Percentiles rank a stretch among this genome's conserved stretches.
Evolutionary conservation across 305 asterid species (phyloP).

Genomic region (Solanum hybrid): DNA sequence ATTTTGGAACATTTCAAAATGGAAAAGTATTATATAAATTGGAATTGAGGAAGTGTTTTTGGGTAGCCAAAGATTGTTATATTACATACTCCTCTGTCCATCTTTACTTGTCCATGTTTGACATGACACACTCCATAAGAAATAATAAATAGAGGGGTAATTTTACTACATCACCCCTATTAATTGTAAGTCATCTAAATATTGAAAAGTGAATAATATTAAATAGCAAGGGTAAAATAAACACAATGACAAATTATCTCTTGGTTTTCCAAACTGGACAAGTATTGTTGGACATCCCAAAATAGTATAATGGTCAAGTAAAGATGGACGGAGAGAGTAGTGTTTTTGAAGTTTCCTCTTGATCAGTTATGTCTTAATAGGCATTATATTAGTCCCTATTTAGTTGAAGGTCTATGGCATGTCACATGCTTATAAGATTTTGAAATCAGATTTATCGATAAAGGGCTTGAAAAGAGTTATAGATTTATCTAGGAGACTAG

Average conservation of each 20-base stretch:
- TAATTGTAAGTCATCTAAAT: no score
- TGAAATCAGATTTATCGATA: neutral
- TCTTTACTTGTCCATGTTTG: no score
- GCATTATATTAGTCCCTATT: neutral
- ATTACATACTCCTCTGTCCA: neutral
- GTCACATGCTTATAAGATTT: neutral
- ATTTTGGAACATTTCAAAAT: neutral
- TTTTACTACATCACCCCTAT: no score
- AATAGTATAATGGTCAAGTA: no score
- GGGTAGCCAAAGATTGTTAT: neutral
- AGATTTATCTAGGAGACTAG: neutral
- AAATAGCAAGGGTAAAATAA: no score
- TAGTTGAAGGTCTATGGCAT: neutral
- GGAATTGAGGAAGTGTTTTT: neutral
- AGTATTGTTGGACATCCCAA: no score
- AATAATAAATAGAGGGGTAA: no score
- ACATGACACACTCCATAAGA: no score
- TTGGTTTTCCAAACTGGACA: no score
- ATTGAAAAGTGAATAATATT: no score
- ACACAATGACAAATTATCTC: no score
- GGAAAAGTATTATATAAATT: neutral
- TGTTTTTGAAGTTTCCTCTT: neutral
- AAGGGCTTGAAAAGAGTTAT: neutral
- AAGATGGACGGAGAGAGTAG: neutral
- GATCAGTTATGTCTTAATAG: neutral